Conservation (phyloP, 225 moss, liverwort and hornwort species). For the Pseudisothecium myosuroides region DNA sequence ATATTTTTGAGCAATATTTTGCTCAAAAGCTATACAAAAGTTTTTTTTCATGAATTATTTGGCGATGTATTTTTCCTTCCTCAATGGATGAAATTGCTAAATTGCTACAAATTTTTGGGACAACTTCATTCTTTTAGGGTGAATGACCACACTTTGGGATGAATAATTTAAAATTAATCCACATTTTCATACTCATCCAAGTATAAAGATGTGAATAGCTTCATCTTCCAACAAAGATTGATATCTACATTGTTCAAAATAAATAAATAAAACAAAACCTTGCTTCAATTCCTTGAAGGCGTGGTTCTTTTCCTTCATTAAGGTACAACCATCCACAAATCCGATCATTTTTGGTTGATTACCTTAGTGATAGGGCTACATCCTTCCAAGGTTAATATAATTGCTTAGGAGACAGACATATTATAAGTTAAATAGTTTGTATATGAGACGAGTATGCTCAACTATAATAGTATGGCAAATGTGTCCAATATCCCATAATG, state of each 20-base stretch:
- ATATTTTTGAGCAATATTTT: background rate
- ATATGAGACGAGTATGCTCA: rapidly evolving
- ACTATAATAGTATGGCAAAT: background rate
- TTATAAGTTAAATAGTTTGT: background rate
- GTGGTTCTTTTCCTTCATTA: too few species aligned
- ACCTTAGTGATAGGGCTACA: background rate
- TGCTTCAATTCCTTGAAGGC: too few species aligned
- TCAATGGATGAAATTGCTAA: background rate
- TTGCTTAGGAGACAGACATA: rapidly evolving
- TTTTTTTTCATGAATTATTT: rapidly evolving
- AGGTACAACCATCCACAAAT: rapidly evolving
- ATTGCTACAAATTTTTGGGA: background rate
- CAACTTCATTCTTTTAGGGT: rapidly evolving
- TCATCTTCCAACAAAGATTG: rapidly evolving
- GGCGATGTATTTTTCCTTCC: rapidly evolving
- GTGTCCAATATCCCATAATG: too few species aligned
- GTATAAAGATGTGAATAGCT: background rate
- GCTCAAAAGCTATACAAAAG: background rate
- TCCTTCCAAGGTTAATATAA: background rate
- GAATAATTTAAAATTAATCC: too few species aligned
- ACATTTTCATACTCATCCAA: background rate
- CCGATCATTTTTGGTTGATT: background rate
- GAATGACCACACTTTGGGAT: rapidly evolving
- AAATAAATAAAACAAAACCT: background rate
- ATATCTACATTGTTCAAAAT: background rate